A percentile compares a stretch with the other conserved stretches of the same genome.
Conservation (phyloP, 2,329 filamentous ascomycete species). For the Microsporum audouinii region DNA sequence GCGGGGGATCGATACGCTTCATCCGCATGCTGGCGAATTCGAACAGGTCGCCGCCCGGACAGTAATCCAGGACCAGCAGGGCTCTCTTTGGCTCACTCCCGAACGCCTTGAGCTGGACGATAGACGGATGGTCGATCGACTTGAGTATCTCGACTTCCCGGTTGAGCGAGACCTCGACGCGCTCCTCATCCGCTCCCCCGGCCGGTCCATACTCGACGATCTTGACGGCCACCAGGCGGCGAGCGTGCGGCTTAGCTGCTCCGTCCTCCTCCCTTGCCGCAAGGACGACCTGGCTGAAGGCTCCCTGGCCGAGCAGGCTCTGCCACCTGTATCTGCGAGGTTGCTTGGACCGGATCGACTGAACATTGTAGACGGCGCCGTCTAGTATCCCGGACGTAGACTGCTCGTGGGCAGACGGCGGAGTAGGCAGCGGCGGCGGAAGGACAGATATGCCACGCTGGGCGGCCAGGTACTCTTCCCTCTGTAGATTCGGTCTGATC, state of each 20-base stretch:
- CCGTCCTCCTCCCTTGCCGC: slow-evolving; percentile 63
- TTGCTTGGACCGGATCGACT: slow-evolving; percentile 55
- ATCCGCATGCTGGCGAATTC: slow-evolving; percentile 70
- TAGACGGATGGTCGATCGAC: slow-evolving; percentile 72
- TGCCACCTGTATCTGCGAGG: slow-evolving; percentile 67
- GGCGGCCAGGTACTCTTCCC: slow-evolving; percentile 70
- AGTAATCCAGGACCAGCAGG: slow-evolving; percentile 79
- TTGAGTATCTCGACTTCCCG: slow-evolving; percentile 91
- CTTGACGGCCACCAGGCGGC: slow-evolving; percentile 83
- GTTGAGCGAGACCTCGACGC: slow-evolving; percentile 86
- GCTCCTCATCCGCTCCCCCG: slow-evolving; percentile 83
- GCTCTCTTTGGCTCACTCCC: slow-evolving; percentile 71
- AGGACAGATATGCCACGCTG: slow-evolving; percentile 58
- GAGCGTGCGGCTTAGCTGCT: slow-evolving; percentile 28
- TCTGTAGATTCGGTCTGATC: slow-evolving; percentile 43
- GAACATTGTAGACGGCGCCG: slow-evolving; percentile 52
- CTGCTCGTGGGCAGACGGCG: slow-evolving; percentile 60
- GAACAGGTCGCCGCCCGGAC: slow-evolving; percentile 87
- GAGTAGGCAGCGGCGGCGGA: slow-evolving; percentile 59
- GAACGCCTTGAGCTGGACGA: slow-evolving; percentile 87
- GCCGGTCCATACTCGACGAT: slow-evolving; percentile 90
- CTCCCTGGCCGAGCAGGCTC: slow-evolving; percentile 75
- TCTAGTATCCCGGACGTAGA: slow-evolving; percentile 21
- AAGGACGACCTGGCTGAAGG: slow-evolving; percentile 87
- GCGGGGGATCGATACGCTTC: slow-evolving; percentile 41